Base-by-base conservation (phyloP, 768 basidiomycete species). In the Tylopilus felleus region DNA sequence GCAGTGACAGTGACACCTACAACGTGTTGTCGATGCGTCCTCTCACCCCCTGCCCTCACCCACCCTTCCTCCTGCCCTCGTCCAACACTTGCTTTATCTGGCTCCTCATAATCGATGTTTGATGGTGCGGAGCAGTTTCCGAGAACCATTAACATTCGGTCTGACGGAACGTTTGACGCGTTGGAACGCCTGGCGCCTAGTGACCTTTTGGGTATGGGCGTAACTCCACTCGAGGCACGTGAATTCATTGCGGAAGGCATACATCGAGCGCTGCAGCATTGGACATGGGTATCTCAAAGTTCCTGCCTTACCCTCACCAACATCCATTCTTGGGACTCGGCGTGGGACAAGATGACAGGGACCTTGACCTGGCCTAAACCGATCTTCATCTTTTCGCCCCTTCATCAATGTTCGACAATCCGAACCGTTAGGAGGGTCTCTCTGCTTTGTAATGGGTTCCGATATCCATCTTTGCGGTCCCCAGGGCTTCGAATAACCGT, bases 351-450 rank as follows among this genome's bases (percentile, higher is more conserved):
- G 21, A 64, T 55, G 12, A 52, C 50, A 1, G 58, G 60, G 7
- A 56, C 52, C 42, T 61, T 65, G 29, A 59, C 28, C 52, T 62
- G 63, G 4, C 52, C 52, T 2, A 56, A 19, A 22, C 56, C 51
- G 19, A 49, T 42, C 17, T 47, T 47, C 44, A 55, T 43, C 9
- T 19, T 33, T 36, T 64, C 52, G 13, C 44, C 52, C 36, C 21
- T 54, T 51, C 51, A 52, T 45, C 19, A 22, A 36, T 55, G 52
- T 23, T 60, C 41, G 2, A 60, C 54, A 3, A 58, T n/a, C 8
- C 60, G 53, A 28, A 61, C 41, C 25, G 53, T 61, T 1, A 57
- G 62, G 5, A 48, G 6, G 5, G 51, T 47, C 44, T 39, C 19
- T 12, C 48, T 52, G 4, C 10, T 27, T 12, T 46, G 48, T 9